Base-by-base conservation (phyloP, 2,329 filamentous ascomycete species). In the Zymoseptoria brevis region DNA sequence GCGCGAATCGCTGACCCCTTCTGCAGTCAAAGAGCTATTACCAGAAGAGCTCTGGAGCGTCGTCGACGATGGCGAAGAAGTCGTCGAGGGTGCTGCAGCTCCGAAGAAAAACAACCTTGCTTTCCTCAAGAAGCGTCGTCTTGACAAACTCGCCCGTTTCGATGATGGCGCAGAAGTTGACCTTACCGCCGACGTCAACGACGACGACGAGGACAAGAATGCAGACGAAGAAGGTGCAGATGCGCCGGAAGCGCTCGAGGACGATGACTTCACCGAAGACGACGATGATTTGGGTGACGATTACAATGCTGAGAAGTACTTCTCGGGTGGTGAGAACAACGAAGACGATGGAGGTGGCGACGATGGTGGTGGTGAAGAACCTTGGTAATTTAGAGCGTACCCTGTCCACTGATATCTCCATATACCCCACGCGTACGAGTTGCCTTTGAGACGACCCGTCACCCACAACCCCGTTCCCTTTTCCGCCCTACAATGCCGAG, bases 191-290 rank as follows among this genome's bases (percentile, higher is more conserved):
- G 56, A 60, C 30, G 24, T 11, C 29, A 57, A 64, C 19, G 59
- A 65, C 19, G 65, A 64, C 24, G 62, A 58, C 5, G 57, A 90
- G 89, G 73, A 87, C 85, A 3, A 89, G 85, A 16, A 90, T 88
- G 69, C 79, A 83, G 64, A 81, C 83, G 24, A 80, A 88, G 58
- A 76, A 80, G 19, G 57, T 56, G 63, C 64, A 58, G 65, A 67
- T 24, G 62, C 54, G 9, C 50, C 63, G 9, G 63, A 64, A 22
- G 50, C 57, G 7, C 62, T 58, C 11, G 56, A 60, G 48, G 65
- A 67, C 50, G 60, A 65, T 56, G 79, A 85, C 60, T 74, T 87
- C 55, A 78, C 86, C 13, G 80, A 78, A 9, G 87, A 87, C 16
- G 79, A 81, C 55, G 80, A 77, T 70, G 84, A 82, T 62, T 74